Percentiles rank a stretch among this genome's conserved stretches.
phyloP scores from a whole-genome alignment of 2,329 filamentous ascomycete genomes.

The Colletotrichum siamense region DNA sequence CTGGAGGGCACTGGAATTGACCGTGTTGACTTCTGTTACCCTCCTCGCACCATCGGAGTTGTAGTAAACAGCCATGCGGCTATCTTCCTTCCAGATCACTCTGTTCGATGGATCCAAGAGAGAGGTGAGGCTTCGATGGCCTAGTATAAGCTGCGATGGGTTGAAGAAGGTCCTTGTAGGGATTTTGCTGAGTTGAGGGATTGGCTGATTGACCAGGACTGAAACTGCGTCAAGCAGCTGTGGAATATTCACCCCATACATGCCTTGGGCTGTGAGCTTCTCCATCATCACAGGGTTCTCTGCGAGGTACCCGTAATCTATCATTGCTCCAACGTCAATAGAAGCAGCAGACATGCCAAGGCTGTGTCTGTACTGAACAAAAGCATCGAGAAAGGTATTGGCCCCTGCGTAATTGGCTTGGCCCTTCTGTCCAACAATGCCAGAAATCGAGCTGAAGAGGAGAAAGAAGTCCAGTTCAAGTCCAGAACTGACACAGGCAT shows the following conservation, averaged over 20 bases:
- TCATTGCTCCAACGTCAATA: conserved; percentile 41
- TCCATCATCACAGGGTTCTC: conserved; percentile 19
- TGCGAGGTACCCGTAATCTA: conserved; percentile 41
- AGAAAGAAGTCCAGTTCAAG: conserved; percentile 33
- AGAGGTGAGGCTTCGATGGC: conserved; percentile 5
- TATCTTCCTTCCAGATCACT: conserved; percentile 24
- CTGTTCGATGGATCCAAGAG: conserved; percentile 19
- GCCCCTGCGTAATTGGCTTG: conserved; percentile 46
- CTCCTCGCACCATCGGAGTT: not conserved
- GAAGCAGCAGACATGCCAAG: conserved; percentile 39
- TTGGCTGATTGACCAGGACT: conserved; percentile 7
- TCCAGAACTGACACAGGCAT: conserved; percentile 25
- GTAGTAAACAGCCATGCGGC: conserved; percentile 28
- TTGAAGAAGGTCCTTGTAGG: conserved; percentile 19
- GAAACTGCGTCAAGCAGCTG: conserved; percentile 17
- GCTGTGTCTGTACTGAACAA: conserved; percentile 38
- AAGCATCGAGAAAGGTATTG: conserved; percentile 45
- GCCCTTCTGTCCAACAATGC: conserved; percentile 34
- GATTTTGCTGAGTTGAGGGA: not conserved
- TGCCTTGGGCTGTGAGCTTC: not conserved
- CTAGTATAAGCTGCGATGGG: not conserved
- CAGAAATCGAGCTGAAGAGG: conserved; percentile 30
- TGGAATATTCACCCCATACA: conserved; percentile 14
- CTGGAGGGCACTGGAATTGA: conserved; percentile 29
- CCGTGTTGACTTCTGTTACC: not conserved